These are phyloP conservation scores for Lentinula edodes DNA, from an alignment of 768 basidiomycete species.

Conservation along the genomic window DNA sequence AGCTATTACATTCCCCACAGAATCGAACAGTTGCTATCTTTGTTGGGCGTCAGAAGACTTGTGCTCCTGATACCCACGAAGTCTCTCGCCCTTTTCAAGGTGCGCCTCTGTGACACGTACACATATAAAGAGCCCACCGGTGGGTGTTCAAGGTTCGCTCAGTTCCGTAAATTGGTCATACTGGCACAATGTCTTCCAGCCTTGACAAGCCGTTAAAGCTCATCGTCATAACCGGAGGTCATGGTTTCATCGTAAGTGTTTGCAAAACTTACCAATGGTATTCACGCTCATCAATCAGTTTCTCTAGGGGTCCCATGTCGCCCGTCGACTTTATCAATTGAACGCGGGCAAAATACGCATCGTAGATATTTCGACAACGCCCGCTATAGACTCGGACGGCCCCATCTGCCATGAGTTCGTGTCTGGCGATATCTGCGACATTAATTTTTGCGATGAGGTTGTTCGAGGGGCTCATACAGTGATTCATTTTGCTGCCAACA, in stretches of 20 bases:
- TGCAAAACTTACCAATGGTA: neutral
- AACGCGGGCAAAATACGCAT: conserved; percentile 34
- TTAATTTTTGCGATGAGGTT: conserved; percentile 27
- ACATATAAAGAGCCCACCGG: too few species aligned
- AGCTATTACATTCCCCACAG: too few species aligned
- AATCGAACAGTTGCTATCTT: neutral
- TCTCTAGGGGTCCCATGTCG: conserved; percentile 47
- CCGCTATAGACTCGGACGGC: conserved; percentile 17
- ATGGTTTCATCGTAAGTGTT: conserved; percentile 47
- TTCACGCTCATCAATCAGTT: neutral
- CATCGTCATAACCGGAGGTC: conserved; percentile 43
- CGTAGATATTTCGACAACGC: conserved; percentile 29
- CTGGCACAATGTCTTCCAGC: neutral
- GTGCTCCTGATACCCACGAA: too few species aligned
- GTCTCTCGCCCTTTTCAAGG: neutral
- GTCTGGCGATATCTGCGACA: conserved; percentile 42
- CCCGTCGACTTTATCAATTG: conserved; percentile 25
- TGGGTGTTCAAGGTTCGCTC: too few species aligned
- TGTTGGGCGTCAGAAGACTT: neutral
- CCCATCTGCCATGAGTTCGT: conserved; percentile 25
- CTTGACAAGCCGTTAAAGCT: neutral
- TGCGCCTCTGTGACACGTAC: neutral
- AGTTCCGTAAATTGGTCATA: too few species aligned
- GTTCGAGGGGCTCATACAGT: conserved; percentile 37
- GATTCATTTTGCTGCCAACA: conserved; percentile 55